These are phyloP conservation scores for Trichosporon coremiiforme DNA, from an alignment of 1,284 basidiomycete species.

Conservation along the genomic window DNA sequence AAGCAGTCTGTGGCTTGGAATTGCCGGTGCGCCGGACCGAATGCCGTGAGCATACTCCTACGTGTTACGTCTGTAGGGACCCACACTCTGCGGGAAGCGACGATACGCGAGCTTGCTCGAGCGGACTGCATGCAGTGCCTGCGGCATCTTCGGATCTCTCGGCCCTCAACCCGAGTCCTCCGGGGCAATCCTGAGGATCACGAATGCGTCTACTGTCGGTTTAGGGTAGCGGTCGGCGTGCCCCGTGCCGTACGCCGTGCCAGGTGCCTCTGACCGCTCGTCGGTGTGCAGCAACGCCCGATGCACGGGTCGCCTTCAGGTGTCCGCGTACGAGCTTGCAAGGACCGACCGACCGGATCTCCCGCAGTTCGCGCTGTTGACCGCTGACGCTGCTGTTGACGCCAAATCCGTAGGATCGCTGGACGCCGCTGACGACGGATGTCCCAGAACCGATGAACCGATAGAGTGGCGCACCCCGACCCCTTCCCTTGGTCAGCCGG, in stretches of 20 bases:
- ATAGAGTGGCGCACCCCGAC: no score
- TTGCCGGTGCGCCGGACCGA: slow-evolving; percentile 8
- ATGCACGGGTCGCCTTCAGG: no score
- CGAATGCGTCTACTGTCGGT: neutral
- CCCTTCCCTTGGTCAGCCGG: no score
- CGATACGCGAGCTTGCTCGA: neutral
- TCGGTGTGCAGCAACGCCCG: no score
- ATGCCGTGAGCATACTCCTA: neutral
- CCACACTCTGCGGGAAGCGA: neutral
- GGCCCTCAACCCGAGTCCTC: neutral
- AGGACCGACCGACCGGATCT: neutral
- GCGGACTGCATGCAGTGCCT: neutral
- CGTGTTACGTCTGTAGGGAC: neutral
- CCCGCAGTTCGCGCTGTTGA: neutral
- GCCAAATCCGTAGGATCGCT: no score
- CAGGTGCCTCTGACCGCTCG: neutral
- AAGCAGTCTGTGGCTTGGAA: neutral
- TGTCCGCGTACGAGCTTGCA: neutral
- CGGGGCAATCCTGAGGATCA: neutral
- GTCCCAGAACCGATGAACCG: neutral
- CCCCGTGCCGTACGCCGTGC: neutral
- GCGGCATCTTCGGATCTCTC: neutral
- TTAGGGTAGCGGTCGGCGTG: neutral
- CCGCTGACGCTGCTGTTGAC: neutral
- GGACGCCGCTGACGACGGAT: slow-evolving; percentile 3